phyloP scores from a whole-genome alignment of 257 asterid genomes.

The Solanum gandarillasii region DNA sequence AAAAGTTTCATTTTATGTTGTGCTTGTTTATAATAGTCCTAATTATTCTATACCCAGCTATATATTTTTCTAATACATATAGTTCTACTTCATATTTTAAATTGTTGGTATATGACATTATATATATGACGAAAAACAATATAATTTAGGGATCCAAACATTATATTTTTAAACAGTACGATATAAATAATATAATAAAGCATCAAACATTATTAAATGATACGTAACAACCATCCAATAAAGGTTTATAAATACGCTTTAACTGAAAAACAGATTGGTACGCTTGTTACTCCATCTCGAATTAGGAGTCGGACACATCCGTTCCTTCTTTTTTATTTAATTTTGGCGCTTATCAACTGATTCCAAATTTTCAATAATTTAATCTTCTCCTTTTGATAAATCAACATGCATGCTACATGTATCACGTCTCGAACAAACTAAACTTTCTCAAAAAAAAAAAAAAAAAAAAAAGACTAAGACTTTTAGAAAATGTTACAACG shows the following conservation, averaged over 20 bases:
- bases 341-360: neutral
- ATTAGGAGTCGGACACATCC: neutral
- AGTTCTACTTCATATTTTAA: neutral
- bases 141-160: no score
- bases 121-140: fast-evolving
- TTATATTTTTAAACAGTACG: no score
- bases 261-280: neutral
- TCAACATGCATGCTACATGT: neutral
- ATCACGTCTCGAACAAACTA: neutral
- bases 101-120: neutral
- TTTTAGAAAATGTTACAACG: neutral
- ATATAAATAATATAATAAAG: no score
- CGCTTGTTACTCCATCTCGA: neutral
- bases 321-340: neutral
- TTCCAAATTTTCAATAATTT: neutral
- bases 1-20: no score
- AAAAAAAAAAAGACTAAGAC: neutral
- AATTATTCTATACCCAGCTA: no score
- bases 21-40: no score
- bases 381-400: neutral
- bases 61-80: no score
- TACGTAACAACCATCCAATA: neutral
- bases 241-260: neutral
- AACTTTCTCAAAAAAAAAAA: no score
- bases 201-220: neutral